Percentiles rank a stretch among this genome's conserved stretches.
Conservation (phyloP, 202 grass and related monocot genomes). For the Saccharum hybrid region DNA sequence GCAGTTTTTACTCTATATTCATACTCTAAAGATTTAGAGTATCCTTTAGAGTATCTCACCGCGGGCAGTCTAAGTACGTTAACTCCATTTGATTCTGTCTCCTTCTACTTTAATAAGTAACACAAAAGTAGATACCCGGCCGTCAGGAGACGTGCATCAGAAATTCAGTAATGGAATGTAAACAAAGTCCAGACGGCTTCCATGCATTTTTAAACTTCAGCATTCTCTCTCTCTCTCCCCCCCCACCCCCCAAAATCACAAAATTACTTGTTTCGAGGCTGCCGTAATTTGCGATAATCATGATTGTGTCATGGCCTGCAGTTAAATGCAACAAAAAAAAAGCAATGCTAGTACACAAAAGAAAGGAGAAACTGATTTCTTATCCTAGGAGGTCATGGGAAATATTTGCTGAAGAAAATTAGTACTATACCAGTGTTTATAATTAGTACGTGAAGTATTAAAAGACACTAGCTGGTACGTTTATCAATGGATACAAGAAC, state of each 20-base stretch:
- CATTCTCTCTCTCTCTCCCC: neutral
- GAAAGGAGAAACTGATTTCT: neutral
- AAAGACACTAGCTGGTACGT: neutral
- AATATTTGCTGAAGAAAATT: no score
- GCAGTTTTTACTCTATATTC: no score
- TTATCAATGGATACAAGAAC: neutral
- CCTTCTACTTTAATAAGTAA: constrained; percentile 29
- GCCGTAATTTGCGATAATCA: neutral
- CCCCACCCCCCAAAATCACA: constrained; percentile 1
- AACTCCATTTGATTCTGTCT: constrained; percentile 20
- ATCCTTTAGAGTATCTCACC: no score
- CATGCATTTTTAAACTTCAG: constrained; percentile 16
- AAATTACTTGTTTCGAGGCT: constrained; percentile 17
- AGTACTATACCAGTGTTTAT: no score
- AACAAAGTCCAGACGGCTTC: neutral
- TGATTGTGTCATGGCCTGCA: neutral
- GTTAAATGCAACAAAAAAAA: neutral
- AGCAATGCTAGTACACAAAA: neutral
- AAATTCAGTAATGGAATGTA: constrained; percentile 21
- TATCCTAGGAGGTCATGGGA: no score
- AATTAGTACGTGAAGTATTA: no score
- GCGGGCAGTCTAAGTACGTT: no score
- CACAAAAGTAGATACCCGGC: constrained; percentile 7
- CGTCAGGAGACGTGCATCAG: constrained; percentile 22
- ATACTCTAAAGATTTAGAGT: no score